Base-by-base conservation (phyloP, 2,329 filamentous ascomycete genomes). In the Colletotrichum chlorophyti region DNA sequence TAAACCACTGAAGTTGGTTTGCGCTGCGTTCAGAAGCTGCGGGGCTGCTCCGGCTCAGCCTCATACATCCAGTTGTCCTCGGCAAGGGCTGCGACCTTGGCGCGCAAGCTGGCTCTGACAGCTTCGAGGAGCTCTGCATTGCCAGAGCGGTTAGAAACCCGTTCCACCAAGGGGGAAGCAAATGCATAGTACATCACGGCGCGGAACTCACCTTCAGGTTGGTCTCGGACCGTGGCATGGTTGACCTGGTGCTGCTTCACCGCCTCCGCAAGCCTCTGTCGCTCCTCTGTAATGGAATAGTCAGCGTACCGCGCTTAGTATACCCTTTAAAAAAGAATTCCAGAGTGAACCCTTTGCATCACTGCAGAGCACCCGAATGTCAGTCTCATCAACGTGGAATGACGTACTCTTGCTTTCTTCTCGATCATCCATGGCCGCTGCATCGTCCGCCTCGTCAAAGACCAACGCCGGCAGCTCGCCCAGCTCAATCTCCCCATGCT, bases 1-100 rank as follows among this genome's bases (percentile, higher is more conserved):
- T 58, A 41, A 38, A 40, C 38, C n/a, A 59, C 51, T 48, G 14
- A 48, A 38, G 40, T 38, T 45, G 32, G 40, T 26, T 17, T 23
- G 38, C 27, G 41, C 58, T 34, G 47, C 45, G 38, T 60, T 73
- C 62, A 76, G 60, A 71, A 69, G 34, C 66, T 68, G 34, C 76
- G 76, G 37, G 73, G 72, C 60, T 80, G 76, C 51, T 84, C 81
- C 17, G 57, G 43, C 65, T 91, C 89, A 2, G 84, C 79, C 71
- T 93, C 91, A 74, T 90, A 96, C 88, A 96, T 96, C 93, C 93
- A 97, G 66, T 88, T 90, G 68, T 97, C 93, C 47, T 95, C 90
- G 19, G 90, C 83, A 46, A 96, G 75, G 12, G 88, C 86, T 14
- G 85, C 83, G 2, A 93, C 89, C 70, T 92, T 91, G 58, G 85